Evolutionary conservation across 441 rosid species (phyloP).

Genomic region (Populus hybrid): DNA sequence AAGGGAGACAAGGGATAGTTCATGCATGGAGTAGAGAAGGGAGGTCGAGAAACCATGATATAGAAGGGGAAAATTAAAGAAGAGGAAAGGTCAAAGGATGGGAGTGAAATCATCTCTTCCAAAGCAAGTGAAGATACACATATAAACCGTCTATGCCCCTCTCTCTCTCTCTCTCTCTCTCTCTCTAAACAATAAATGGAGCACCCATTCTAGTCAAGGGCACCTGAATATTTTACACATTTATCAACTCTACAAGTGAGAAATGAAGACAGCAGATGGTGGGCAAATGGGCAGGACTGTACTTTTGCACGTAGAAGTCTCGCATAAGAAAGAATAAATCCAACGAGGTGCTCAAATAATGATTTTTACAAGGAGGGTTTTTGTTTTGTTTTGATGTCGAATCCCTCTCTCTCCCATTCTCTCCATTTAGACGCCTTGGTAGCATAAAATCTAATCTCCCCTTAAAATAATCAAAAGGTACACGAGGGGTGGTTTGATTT

Average conservation of each 20-base stretch:
- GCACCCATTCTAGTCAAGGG: conserved; percentile 14
- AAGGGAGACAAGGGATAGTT: conserved; percentile 23
- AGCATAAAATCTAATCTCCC: conserved; percentile 1
- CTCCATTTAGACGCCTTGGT: background rate
- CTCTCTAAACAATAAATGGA: conserved; percentile 11
- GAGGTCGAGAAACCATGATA: conserved; percentile 12
- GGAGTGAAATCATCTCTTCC: conserved; percentile 28
- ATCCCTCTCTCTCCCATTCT: background rate
- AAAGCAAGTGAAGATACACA: conserved; percentile 38
- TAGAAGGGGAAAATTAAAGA: conserved; percentile 29
- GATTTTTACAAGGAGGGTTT: background rate
- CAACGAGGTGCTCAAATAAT: background rate
- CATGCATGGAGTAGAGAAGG: conserved; percentile 39
- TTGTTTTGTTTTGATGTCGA: background rate
- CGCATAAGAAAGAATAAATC: background rate
- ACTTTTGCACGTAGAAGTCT: conserved; percentile 13
- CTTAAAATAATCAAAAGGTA: background rate
- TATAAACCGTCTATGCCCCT: conserved; percentile 17
- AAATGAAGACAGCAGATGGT: background rate
- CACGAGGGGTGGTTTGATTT: conserved; percentile 16
- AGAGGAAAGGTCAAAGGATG: conserved; percentile 39
- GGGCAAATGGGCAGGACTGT: conserved; percentile 21
- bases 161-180: background rate
- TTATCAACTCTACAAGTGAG: background rate
- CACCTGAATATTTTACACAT: conserved; percentile 5